phyloP scores from a whole-genome alignment of 371 early-diverging fungal genomes.

The Mucor plumbeus region DNA sequence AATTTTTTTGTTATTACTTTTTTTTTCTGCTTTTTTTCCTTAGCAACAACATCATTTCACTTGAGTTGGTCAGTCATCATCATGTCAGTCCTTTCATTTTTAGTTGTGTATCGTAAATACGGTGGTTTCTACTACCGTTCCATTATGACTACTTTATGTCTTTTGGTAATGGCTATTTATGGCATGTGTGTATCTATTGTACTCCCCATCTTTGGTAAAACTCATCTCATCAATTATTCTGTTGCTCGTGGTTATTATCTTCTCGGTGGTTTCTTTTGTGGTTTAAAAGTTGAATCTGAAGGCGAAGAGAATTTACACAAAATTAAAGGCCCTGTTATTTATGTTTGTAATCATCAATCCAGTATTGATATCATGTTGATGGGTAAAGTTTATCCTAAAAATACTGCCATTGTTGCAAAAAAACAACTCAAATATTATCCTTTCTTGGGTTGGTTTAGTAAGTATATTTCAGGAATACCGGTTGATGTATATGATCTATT shows the following conservation, averaged over 20 bases:
- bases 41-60: neutral
- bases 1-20: neutral
- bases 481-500: neutral
- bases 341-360: constrained; percentile 89
- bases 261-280: constrained; percentile 56
- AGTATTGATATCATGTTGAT: constrained; percentile 80
- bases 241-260: constrained; percentile 64
- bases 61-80: constrained; percentile 8
- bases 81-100: constrained; percentile 5
- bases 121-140: constrained; percentile 44
- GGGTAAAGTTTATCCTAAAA: constrained; percentile 74
- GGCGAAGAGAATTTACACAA: constrained; percentile 63
- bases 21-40: neutral
- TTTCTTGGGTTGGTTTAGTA: constrained; percentile 87
- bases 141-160: constrained; percentile 25
- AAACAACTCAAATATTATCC: constrained; percentile 82
- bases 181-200: constrained; percentile 55
- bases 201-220: constrained; percentile 51
- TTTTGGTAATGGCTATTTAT: constrained; percentile 40
- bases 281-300: constrained; percentile 63
- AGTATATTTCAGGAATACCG: constrained; percentile 34
- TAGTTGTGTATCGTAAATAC: constrained; percentile 15
- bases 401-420: constrained; percentile 84
- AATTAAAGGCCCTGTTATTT: constrained; percentile 64
- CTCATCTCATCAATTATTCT: constrained; percentile 62